A percentile compares a stretch with the other conserved stretches of the same genome.
Conservation (phyloP, 345 rosid species). For the Eucalyptus polyanthemos region DNA sequence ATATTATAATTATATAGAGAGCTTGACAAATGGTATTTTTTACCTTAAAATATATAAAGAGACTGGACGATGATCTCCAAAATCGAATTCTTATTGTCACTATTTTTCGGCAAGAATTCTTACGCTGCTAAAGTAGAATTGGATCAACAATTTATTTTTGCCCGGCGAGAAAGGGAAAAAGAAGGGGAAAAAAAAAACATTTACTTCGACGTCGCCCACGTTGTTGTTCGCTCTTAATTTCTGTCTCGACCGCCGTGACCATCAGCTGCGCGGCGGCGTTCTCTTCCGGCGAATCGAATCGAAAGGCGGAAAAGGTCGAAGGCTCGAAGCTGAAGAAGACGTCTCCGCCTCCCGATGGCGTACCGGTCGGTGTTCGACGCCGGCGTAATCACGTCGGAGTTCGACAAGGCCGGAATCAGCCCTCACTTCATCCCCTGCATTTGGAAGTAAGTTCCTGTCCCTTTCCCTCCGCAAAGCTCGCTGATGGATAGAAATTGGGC, state of each 20-base stretch:
- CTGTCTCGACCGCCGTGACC: background rate
- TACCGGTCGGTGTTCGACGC: conserved; percentile 59
- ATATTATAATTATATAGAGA: background rate
- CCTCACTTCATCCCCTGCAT: conserved; percentile 42
- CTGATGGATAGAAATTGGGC: background rate
- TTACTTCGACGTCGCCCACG: background rate
- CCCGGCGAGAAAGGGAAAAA: background rate
- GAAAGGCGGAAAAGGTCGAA: background rate
- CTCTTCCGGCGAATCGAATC: background rate
- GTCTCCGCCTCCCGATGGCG: background rate
- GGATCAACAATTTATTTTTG: background rate
- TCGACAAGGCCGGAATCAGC: conserved; percentile 51
- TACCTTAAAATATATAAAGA: no score
- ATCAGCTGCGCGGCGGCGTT: background rate
- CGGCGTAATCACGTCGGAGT: conserved; percentile 39
- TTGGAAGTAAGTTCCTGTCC: conserved; percentile 45
- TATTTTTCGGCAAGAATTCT: background rate
- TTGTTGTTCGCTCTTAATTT: background rate
- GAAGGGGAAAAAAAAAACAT: background rate
- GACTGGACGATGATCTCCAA: background rate
- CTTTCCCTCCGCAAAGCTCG: background rate
- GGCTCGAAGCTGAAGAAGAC: background rate
- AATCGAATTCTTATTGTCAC: background rate
- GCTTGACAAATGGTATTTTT: no score
- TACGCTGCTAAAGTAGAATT: background rate